Conservation (phyloP, 192 early-diverging fungal genomes). For the Dissophora globulifera region DNA sequence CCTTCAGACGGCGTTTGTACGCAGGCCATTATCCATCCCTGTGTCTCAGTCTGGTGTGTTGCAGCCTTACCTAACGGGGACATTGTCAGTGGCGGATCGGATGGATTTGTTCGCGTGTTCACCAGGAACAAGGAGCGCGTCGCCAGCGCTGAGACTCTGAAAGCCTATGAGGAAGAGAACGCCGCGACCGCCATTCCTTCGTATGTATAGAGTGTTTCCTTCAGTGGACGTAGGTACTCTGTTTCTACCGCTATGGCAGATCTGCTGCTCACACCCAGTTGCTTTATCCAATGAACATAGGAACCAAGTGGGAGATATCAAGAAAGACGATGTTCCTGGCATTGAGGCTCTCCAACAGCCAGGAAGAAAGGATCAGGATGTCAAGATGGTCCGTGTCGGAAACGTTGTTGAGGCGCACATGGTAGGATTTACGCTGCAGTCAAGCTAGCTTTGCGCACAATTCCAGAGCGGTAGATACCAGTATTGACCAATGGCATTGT, state of each 20-base stretch:
- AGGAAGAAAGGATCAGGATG: constrained; percentile 85
- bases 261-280: too few species aligned
- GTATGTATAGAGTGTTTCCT: constrained; percentile 45
- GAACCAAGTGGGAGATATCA: constrained; percentile 85
- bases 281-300: too few species aligned
- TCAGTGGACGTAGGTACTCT: too few species aligned
- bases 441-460: too few species aligned
- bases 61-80: constrained; percentile 82
- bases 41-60: constrained; percentile 94
- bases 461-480: too few species aligned
- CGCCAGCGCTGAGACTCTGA: constrained; percentile 59
- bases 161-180: constrained; percentile 65
- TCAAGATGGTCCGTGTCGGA: constrained; percentile 86
- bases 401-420: constrained; percentile 87
- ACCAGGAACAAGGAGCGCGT: constrained; percentile 69
- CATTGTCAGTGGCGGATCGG: constrained; percentile 84
- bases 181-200: constrained; percentile 68
- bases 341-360: constrained; percentile 75
- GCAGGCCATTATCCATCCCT: constrained; percentile 89
- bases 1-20: constrained; percentile 66
- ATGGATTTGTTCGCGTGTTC: constrained; percentile 86
- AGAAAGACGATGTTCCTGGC: constrained; percentile 84
- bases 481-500: too few species aligned
- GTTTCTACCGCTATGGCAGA: too few species aligned
- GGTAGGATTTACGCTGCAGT: constrained; percentile 16